Evolutionary conservation across 176 grass and related monocot species (phyloP).

Genomic region (Triticum turgidum): DNA sequence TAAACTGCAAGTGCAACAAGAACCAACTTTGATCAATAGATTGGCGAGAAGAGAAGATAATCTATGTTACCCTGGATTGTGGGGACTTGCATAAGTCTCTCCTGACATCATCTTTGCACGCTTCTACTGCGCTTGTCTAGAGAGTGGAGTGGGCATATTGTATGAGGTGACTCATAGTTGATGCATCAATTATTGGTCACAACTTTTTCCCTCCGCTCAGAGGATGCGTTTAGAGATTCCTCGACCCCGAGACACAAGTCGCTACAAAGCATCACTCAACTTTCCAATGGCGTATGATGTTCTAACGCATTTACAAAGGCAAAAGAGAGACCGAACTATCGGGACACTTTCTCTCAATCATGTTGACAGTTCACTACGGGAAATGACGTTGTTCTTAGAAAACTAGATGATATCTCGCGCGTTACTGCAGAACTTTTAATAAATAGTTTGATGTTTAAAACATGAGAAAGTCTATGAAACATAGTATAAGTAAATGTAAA

Average conservation of each 20-base stretch:
- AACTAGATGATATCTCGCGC: too few species aligned
- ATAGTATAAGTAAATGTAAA: too few species aligned
- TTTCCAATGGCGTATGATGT: neutral
- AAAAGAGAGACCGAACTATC: neutral
- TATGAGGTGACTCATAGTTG: neutral
- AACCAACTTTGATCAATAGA: constrained; percentile 9
- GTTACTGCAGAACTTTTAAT: too few species aligned
- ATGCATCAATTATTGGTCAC: constrained; percentile 7
- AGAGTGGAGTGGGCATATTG: neutral
- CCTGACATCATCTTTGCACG: constrained; percentile 12
- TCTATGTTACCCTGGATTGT: neutral
- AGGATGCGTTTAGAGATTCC: constrained; percentile 18
- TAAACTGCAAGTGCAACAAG: neutral
- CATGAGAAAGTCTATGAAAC: too few species aligned
- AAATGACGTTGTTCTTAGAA: too few species aligned
- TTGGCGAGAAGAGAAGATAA: neutral
- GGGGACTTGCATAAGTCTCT: neutral
- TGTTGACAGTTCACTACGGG: neutral
- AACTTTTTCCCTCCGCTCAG: neutral
- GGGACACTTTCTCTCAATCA: neutral
- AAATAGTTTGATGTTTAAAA: too few species aligned
- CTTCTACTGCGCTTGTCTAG: neutral
- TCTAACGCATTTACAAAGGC: neutral
- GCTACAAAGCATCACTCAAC: neutral
- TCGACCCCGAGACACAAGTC: neutral